Base-by-base conservation (phyloP, 371 early-diverging fungal species). In the Neoconidiobolus thromboides region DNA sequence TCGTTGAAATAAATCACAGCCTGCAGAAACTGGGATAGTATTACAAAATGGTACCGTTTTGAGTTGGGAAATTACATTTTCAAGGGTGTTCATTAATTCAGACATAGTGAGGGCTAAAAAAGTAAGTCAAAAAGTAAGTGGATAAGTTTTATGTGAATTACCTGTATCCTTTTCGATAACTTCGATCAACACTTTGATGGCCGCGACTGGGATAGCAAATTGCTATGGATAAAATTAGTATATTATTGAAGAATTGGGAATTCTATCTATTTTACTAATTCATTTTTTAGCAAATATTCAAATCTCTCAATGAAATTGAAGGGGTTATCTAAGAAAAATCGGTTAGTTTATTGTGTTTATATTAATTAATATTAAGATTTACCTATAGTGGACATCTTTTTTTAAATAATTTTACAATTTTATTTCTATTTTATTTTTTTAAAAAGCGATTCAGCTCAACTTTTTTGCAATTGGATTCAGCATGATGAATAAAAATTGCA, bases 121-220 rank as follows among this genome's bases (percentile, higher is more conserved):
- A 15, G 38, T 36, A 63, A 37, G 9, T 9, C 26, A 40, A 46
- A 43, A 47, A 38, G 48, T 36, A 7, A 43, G 41, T 1, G 26
- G 47, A 15, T 48, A 26, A 26, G 26, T 26, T 26, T 26, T 26
- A 26, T 26, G 26, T n/a, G 2, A 60, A 12, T 57, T 73, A 81
- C 83, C 82, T 66, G 73, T 72, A 50, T 77, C 79, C 48, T 79
- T 72, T 67, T 77, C 79, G 63, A 86, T 82, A 44, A 82, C 76
- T 58, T 86, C 85, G 5, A 83, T 79, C 52, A 91, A 69, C 0
- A 89, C 78, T 71, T 86, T 80, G 61, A 93, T 86, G 38, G 89
- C 83, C 4, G 88, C 91, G 9, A 93, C 86, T 1, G 94, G 89
- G 60, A 86, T 81, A n/a, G 92, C 86, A 38, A 91, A 67, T 63